A percentile compares a stretch with the other conserved stretches of the same genome.
Evolutionary conservation across 352 stramenopile genomes (phyloP).

Genomic region (Hyphochytrium catenoides): DNA sequence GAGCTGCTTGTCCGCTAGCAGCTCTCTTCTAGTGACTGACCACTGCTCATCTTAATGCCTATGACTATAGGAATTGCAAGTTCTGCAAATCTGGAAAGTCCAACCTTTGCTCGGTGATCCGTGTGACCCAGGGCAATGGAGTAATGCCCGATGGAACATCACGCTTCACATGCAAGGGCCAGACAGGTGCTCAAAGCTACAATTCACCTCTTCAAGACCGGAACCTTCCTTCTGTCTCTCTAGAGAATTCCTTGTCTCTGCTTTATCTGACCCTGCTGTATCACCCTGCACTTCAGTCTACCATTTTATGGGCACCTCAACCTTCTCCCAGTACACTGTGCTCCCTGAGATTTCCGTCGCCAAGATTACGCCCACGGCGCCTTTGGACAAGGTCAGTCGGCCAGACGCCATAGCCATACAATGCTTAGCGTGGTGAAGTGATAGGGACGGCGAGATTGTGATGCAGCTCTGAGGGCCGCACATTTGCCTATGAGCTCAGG

Average conservation of each 20-base stretch:
- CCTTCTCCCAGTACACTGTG: slow-evolving; percentile 64
- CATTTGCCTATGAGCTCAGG: too few species aligned
- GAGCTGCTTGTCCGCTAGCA: too few species aligned
- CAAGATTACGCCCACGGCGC: slow-evolving; percentile 34
- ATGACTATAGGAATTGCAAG: slow-evolving; percentile 65
- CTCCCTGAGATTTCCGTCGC: slow-evolving; percentile 52
- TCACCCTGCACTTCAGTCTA: slow-evolving; percentile 20
- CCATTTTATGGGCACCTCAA: slow-evolving; percentile 66
- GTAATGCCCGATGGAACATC: slow-evolving; percentile 54
- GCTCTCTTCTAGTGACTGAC: too few species aligned
- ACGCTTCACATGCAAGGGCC: slow-evolving; percentile 61
- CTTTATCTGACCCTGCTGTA: not conserved
- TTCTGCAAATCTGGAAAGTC: slow-evolving; percentile 64
- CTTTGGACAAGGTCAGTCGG: slow-evolving; percentile 59
- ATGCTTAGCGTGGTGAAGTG: too few species aligned
- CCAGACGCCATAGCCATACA: too few species aligned
- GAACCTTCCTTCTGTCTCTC: not conserved
- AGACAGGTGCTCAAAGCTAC: slow-evolving; percentile 9
- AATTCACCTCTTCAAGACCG: not conserved
- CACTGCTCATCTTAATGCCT: too few species aligned
- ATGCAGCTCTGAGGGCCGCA: too few species aligned
- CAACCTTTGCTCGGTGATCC: slow-evolving; percentile 58
- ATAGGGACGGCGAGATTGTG: too few species aligned
- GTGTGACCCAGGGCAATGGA: slow-evolving; percentile 36
- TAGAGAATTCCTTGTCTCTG: not conserved